Conservation (phyloP, 306 rosid species). For the Myrica gale region DNA sequence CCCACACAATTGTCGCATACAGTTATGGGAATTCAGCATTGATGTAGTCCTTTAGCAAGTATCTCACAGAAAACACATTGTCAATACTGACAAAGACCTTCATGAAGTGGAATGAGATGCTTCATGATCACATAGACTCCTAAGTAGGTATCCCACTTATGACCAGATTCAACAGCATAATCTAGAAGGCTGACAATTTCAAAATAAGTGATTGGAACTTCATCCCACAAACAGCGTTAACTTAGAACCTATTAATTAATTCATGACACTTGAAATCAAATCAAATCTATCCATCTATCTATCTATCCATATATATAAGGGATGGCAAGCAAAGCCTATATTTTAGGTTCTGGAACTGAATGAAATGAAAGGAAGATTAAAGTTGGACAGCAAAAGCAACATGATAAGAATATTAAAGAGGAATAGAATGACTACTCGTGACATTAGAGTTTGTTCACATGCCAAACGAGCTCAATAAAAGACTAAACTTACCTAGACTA, state of each 20-base stretch:
- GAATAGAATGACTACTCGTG: not conserved
- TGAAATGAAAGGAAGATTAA: not conserved
- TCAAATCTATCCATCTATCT: not conserved
- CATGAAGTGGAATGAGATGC: not conserved
- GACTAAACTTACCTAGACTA: constrained; percentile 19
- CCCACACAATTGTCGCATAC: not conserved
- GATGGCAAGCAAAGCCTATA: not conserved
- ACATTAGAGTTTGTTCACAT: constrained; percentile 6
- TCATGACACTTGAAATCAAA: not conserved
- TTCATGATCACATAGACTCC: not conserved
- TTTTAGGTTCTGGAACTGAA: not conserved
- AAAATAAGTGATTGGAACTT: not conserved
- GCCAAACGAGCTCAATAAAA: not conserved
- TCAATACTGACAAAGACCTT: not conserved
- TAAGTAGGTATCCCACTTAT: not conserved
- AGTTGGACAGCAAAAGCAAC: not conserved
- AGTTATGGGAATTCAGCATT: not conserved
- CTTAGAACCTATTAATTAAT: not conserved
- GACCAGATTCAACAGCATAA: not conserved
- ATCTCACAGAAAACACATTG: not conserved
- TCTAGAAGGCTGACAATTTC: not conserved
- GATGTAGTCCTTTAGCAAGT: not conserved
- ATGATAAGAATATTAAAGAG: not conserved
- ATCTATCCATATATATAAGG: not conserved
- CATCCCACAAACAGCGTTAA: not conserved